A percentile compares a stretch with the other conserved stretches of the same genome.
phyloP scores from a whole-genome alignment of 306 rosid species.

The Glycine soja region DNA sequence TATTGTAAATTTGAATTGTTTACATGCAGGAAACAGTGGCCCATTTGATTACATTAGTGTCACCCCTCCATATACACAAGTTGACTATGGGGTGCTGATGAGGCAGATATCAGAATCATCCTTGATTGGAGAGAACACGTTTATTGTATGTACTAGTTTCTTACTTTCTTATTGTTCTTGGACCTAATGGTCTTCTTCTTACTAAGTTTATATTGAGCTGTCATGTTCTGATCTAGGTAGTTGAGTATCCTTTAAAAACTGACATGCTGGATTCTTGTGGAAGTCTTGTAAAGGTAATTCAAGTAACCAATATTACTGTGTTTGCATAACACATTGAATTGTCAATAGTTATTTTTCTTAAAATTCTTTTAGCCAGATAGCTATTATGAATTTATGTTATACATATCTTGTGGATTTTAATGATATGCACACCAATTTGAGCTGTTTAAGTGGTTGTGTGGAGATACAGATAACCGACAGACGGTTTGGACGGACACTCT shows the following conservation, averaged over 20 bases:
- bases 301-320: slow-evolving; percentile 19
- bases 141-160: slow-evolving; percentile 65
- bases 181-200: slow-evolving; percentile 20
- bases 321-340: slow-evolving; percentile 1
- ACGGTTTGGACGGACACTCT: slow-evolving; percentile 83
- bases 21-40: slow-evolving; percentile 63
- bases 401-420: slow-evolving; percentile 19
- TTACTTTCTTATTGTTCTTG: slow-evolving; percentile 32
- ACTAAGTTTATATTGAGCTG: slow-evolving; percentile 30
- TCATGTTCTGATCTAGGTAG: slow-evolving; percentile 65
- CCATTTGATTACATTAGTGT: slow-evolving; percentile 93
- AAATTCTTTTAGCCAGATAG: slow-evolving; percentile 1
- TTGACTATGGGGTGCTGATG: slow-evolving; percentile 82
- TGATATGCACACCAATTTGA: slow-evolving; percentile 24
- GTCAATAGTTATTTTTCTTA: background rate
- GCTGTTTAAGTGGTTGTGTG: slow-evolving; percentile 39
- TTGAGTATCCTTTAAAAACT: slow-evolving; percentile 87
- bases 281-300: slow-evolving; percentile 80
- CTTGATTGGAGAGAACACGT: slow-evolving; percentile 79
- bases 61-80: slow-evolving; percentile 91
- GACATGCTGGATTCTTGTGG: slow-evolving; percentile 88
- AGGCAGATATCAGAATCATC: slow-evolving; percentile 75
- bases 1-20: slow-evolving; percentile 31
- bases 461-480: slow-evolving; percentile 81
- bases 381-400: slow-evolving; percentile 20